Evolutionary conservation across 768 basidiomycete species (phyloP), one percentile per base, ranked within the genome.

Genomic region (Psilocybe sp.): DNA sequence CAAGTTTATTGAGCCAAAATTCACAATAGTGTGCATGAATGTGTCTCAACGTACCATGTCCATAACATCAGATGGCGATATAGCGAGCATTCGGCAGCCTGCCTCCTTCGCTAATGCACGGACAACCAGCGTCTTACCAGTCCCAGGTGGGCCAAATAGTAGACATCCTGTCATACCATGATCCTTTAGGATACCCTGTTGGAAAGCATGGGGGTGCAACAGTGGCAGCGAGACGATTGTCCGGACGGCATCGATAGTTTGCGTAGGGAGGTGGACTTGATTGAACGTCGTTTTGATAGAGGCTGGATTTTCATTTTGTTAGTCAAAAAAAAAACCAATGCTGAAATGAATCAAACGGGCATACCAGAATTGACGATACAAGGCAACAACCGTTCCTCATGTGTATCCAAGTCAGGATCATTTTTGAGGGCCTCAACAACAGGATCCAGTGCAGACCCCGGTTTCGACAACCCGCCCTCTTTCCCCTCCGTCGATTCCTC

Each of bases 61-160:
- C 85, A 95, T 92, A 40, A 98, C 89, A 62, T 98, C 94, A 9
- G 92, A 92, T 5, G 94, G 92, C 39, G 89, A 87, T 42, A 98
- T 77, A 10, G 85, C 81, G 61, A 98, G 70, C 94, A 98, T 98
- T 44, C 92, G 79, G 57, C 92, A 94, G 4, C 93, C 95, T 42
- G 92, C 92, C 66, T 97, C 94, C 60, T 88, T 89, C 2, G 95
- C 95, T 9, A 98, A 77, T 15, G 94, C 94, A 41, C 92, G 83
- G 9, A 92, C 92, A 9, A 93, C 78, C 13, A 95, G 72, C 0
- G 93, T 95, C 69, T 96, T 96, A 2, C 94, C 94, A 10, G 79
- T 81, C 38, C 94, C 94, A 13, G 91, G 93, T 46, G 94, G 94
- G 4, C 94, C 94, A 64, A 96, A 96, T 16, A 98, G 71, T 44